Conservation (phyloP, 352 stramenopile genomes). For the Peronosclerospora sorghi region DNA sequence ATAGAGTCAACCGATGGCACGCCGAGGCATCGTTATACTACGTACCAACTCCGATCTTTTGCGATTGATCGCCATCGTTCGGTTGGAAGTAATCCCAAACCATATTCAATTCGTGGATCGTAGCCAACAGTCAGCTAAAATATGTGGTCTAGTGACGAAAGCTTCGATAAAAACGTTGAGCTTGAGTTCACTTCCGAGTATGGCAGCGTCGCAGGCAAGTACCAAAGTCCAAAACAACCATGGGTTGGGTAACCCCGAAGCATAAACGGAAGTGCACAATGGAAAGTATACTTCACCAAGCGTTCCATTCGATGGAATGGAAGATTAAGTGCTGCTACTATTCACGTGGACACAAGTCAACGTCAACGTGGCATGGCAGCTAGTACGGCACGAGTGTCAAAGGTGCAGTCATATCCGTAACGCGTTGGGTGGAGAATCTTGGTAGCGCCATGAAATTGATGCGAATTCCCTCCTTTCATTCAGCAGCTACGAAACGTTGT, state of each 20-base stretch:
- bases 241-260: too few species aligned
- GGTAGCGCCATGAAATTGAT: slow-evolving; percentile 31
- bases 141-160: slow-evolving; percentile 7
- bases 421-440: slow-evolving; percentile 28
- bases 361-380: background rate
- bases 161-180: background rate
- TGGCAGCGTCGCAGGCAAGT: too few species aligned
- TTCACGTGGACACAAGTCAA: background rate
- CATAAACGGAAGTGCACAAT: too few species aligned
- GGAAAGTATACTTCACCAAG: too few species aligned
- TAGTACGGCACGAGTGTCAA: slow-evolving; percentile 5
- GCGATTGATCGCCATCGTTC: slow-evolving; percentile 1
- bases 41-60: slow-evolving; percentile 3
- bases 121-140: slow-evolving; percentile 10
- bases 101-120: slow-evolving; percentile 6
- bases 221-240: too few species aligned
- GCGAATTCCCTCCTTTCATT: slow-evolving; percentile 34
- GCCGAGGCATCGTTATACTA: slow-evolving; percentile 7
- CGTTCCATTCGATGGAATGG: too few species aligned
- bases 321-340: background rate
- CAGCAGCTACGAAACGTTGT: too few species aligned
- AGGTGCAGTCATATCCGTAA: slow-evolving; percentile 19
- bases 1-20: slow-evolving; percentile 3
- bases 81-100: slow-evolving; percentile 2
- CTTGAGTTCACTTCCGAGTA: too few species aligned